Base-by-base conservation (phyloP, 2,329 filamentous ascomycete genomes). In the Penicillium sp. region DNA sequence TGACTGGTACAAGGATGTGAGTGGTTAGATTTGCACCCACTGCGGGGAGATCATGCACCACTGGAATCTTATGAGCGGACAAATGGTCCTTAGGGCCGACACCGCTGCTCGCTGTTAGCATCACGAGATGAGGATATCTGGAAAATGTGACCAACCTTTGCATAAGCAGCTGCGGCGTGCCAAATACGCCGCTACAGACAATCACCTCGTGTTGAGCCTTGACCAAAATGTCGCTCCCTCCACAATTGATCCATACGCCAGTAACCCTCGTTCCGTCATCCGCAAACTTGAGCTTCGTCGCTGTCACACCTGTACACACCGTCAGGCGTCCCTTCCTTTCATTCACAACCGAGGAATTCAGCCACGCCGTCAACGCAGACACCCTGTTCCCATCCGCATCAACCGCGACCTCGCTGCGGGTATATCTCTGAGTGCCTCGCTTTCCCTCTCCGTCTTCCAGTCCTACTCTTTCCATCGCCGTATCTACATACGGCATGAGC, bases 191-290 rank as follows among this genome's bases (percentile, higher is more conserved):
- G 14, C 50, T 52, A 26, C 50, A 52, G 5, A 46, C 2, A 37
- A 52, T 45, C 13, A 52, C 50, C 32, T 52, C 50, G 4, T 26
- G 39, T n/a, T 38, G 32, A 14, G 50, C 50, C n/a, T 52, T 45
- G 31, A 52, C 40, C 16, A 45, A 13, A 52, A 45, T 14, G 2
- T 52, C 50, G 16, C 18, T 5, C 24, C 32, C 18, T 29, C 14
- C 31, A 11, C 32, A 16, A 9, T 29, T 52, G 16, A 52, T 45
- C 50, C 40, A 37, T 20, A 52, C 40, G n/a, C 50, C 50, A 16
- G 50, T 52, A 5, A 38, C 50, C 16, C 16, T 52, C 13, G 22
- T 22, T 38, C 32, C n/a, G 8, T 45, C 32, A 5, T 37, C 50
- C 16, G 20, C 8, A n/a, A 52, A 46, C 32, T 52, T 40, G 7